phyloP scores from a whole-genome alignment of 495 filamentous ascomycete genomes.

The Penicillium parvum region DNA sequence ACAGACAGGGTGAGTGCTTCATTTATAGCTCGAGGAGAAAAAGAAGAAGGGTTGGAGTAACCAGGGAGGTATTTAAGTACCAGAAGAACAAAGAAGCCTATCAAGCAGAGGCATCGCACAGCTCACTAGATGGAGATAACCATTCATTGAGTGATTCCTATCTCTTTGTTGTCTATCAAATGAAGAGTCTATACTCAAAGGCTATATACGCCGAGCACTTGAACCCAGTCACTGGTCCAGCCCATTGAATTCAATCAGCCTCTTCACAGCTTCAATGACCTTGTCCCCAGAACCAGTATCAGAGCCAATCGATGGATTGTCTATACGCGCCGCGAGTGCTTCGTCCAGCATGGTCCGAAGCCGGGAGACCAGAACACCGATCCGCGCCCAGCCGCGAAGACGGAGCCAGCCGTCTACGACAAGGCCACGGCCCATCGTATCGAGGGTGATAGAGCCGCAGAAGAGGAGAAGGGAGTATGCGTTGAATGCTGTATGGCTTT shows the following conservation, averaged over 20 bases:
- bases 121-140: too few species aligned
- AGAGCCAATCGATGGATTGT: slow-evolving; percentile 56
- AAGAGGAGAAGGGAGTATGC: slow-evolving; percentile 89
- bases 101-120: too few species aligned
- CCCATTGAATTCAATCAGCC: slow-evolving; percentile 82
- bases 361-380: slow-evolving; percentile 83
- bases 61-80: too few species aligned
- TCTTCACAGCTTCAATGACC: slow-evolving; percentile 70
- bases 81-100: too few species aligned
- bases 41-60: too few species aligned
- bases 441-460: slow-evolving; percentile 74
- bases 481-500: slow-evolving; percentile 69
- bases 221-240: slow-evolving; percentile 55
- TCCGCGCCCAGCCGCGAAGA: slow-evolving; percentile 87
- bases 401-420: slow-evolving; percentile 92
- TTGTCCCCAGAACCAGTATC: slow-evolving; percentile 44
- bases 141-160: too few species aligned
- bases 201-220: background rate
- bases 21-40: too few species aligned
- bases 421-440: slow-evolving; percentile 82
- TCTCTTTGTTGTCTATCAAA: background rate
- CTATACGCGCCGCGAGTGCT: slow-evolving; percentile 70
- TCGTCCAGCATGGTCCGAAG: slow-evolving; percentile 82
- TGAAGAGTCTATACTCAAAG: background rate
- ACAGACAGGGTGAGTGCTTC: too few species aligned